phyloP scores from a whole-genome alignment of 306 rosid genomes.

The Boehmeria nivea region DNA sequence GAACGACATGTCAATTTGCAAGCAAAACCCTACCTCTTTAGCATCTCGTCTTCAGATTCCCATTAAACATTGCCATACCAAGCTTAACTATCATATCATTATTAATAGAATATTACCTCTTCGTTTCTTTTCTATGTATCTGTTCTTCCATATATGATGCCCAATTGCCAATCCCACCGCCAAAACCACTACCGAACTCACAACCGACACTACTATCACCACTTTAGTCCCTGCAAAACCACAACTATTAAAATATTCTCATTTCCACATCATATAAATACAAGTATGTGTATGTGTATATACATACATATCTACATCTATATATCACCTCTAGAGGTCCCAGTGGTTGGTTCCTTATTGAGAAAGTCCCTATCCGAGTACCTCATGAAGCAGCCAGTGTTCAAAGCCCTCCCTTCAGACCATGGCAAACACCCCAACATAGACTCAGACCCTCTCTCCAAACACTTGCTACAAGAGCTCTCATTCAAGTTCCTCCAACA shows the following conservation, averaged over 20 bases:
- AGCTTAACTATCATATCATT: no score
- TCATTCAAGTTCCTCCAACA: conserved; percentile 75
- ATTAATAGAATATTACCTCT: conserved; percentile 54
- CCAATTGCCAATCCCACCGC: conserved; percentile 45
- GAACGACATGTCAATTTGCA: no score
- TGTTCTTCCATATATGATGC: conserved; percentile 60
- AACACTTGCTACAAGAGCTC: conserved; percentile 64
- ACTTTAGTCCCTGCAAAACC: conserved; percentile 52
- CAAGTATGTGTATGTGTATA: no score
- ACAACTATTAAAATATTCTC: conserved; percentile 1
- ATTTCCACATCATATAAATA: no score
- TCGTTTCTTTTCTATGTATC: conserved; percentile 75
- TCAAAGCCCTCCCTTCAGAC: conserved; percentile 69
- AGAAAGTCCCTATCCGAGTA: conserved; percentile 74
- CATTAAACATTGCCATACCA: no score
- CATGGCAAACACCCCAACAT: conserved; percentile 64
- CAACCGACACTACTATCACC: conserved; percentile 48
- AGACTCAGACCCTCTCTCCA: conserved; percentile 62
- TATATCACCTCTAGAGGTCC: no score
- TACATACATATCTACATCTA: no score
- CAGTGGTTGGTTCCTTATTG: conserved; percentile 23
- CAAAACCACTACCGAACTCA: conserved; percentile 59
- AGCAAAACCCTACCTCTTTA: no score
- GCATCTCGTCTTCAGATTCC: no score
- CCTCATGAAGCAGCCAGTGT: conserved; percentile 93